Percentiles rank a stretch among this genome's conserved stretches.
phyloP scores from a whole-genome alignment of 257 asterid species.

The Coffea canephora region DNA sequence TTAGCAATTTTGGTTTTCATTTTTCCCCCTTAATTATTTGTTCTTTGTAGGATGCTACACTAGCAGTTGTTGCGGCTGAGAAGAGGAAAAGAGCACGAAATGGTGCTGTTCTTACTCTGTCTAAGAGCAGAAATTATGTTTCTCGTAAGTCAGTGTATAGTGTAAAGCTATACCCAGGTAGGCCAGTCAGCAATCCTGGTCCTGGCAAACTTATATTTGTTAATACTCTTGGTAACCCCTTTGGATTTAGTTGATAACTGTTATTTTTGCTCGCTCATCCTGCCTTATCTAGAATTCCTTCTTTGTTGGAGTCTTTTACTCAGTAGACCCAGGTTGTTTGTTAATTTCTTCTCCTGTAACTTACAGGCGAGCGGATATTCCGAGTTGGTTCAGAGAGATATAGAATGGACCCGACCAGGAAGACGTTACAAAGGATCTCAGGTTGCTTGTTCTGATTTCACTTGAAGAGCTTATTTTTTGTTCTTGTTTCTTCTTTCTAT shows the following conservation, averaged over 20 bases:
- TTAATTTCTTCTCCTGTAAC: slow-evolving; percentile 2
- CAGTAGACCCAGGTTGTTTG: not conserved
- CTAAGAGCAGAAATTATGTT: slow-evolving; percentile 59
- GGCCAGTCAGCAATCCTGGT: slow-evolving; percentile 73
- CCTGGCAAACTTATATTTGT: slow-evolving; percentile 45
- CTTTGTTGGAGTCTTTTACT: not conserved
- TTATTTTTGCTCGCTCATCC: not conserved
- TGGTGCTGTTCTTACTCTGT: slow-evolving; percentile 36
- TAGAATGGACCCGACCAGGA: slow-evolving; percentile 86
- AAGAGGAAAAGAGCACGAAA: slow-evolving; percentile 59
- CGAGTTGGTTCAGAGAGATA: slow-evolving; percentile 91
- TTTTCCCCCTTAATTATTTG: not conserved
- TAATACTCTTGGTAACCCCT: not conserved
- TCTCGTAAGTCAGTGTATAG: slow-evolving; percentile 82
- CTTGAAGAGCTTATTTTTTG: not conserved
- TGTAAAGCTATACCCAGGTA: slow-evolving; percentile 76
- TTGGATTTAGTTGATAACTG: not conserved
- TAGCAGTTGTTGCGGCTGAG: slow-evolving; percentile 74
- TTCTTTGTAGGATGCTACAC: slow-evolving; percentile 68
- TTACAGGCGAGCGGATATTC: slow-evolving; percentile 83
- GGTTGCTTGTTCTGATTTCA: slow-evolving; percentile 43
- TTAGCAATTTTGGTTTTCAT: not conserved
- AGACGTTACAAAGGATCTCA: slow-evolving; percentile 79
- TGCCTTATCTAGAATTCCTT: not conserved
- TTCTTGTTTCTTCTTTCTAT: not conserved